phyloP scores from a whole-genome alignment of 371 early-diverging fungal species.

The Mucor circinelloides region DNA sequence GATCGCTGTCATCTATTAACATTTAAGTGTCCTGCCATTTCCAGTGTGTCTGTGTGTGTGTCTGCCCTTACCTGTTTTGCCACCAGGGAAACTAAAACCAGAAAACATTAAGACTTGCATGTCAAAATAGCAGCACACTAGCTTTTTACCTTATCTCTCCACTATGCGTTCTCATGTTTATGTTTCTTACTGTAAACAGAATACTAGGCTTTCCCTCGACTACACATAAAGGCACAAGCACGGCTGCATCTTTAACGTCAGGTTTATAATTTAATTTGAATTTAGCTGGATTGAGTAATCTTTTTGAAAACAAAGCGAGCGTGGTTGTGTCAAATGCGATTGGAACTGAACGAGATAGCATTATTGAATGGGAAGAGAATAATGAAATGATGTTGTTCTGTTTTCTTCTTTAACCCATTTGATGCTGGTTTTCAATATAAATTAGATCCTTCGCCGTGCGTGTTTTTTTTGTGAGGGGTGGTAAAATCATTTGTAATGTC shows the following conservation, averaged over 20 bases:
- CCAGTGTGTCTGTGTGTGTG: not conserved
- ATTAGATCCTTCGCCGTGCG: not conserved
- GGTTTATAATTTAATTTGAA: conserved; percentile 39
- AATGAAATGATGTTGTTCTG: not conserved
- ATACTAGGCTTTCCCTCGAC: conserved; percentile 68
- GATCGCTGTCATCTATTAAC: conserved; percentile 56
- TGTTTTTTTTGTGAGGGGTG: not conserved
- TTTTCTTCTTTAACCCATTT: not conserved
- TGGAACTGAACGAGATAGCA: conserved; percentile 17
- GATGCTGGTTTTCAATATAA: conserved; percentile 3
- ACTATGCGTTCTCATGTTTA: conserved; percentile 69
- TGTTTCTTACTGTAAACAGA: conserved; percentile 81
- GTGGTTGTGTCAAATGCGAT: conserved; percentile 34
- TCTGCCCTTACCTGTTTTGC: conserved; percentile 61
- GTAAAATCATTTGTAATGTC: not conserved
- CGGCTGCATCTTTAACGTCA: conserved; percentile 46
- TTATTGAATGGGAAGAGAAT: not conserved
- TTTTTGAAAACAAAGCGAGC: conserved; percentile 30
- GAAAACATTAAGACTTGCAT: not conserved
- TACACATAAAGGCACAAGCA: conserved; percentile 67
- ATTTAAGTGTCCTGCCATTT: not conserved
- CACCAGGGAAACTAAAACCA: conserved; percentile 73
- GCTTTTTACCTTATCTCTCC: conserved; percentile 73
- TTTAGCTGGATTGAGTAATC: conserved; percentile 42
- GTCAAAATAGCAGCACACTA: not conserved